A percentile compares a stretch with the other conserved stretches of the same genome.
phyloP scores from a whole-genome alignment of 163 green algal species.

The Prototheca wickerhamii region DNA sequence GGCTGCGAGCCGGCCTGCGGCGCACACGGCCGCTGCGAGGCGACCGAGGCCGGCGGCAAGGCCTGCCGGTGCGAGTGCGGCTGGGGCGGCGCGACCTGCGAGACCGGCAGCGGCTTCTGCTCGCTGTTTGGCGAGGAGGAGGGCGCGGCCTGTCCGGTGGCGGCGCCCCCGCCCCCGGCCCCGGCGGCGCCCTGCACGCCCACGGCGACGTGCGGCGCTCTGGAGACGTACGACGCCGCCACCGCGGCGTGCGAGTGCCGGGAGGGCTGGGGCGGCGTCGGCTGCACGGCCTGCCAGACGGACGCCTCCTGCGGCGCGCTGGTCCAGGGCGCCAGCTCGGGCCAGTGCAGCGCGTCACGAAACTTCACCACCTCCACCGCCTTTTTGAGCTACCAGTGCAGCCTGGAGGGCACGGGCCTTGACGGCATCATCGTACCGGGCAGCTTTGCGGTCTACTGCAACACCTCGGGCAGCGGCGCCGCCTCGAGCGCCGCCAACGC shows the following conservation, averaged over 20 bases:
- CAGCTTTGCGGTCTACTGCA: conserved; percentile 35
- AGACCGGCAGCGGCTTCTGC: conserved; percentile 20
- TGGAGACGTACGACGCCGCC: conserved; percentile 9
- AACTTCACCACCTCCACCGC: conserved; percentile 20
- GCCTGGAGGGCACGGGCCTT: conserved; percentile 19
- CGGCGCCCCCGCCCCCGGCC: conserved; percentile 1
- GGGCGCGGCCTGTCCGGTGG: conserved; percentile 2
- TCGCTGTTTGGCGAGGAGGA: conserved; percentile 10
- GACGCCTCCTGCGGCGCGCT: conserved; percentile 20
- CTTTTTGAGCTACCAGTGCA: conserved; percentile 24
- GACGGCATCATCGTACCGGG: conserved; percentile 16
- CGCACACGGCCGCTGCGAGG: conserved; percentile 19
- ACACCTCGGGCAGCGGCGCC: conserved; percentile 22
- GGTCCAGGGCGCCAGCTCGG: not conserved
- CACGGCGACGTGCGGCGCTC: not conserved
- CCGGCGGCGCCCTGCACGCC: not conserved
- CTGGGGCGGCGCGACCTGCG: conserved; percentile 16
- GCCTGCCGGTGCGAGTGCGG: conserved; percentile 31
- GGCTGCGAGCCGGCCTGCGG: conserved; percentile 25
- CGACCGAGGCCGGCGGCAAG: not conserved
- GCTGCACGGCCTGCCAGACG: conserved; percentile 26
- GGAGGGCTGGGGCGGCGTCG: conserved; percentile 24
- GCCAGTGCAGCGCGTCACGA: conserved; percentile 17
- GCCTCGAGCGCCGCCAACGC: not conserved
- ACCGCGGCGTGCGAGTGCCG: conserved; percentile 18